Evolutionary conservation across 2,329 filamentous ascomycete genomes (phyloP).

Genomic region (Fusarium sarcochroum): DNA sequence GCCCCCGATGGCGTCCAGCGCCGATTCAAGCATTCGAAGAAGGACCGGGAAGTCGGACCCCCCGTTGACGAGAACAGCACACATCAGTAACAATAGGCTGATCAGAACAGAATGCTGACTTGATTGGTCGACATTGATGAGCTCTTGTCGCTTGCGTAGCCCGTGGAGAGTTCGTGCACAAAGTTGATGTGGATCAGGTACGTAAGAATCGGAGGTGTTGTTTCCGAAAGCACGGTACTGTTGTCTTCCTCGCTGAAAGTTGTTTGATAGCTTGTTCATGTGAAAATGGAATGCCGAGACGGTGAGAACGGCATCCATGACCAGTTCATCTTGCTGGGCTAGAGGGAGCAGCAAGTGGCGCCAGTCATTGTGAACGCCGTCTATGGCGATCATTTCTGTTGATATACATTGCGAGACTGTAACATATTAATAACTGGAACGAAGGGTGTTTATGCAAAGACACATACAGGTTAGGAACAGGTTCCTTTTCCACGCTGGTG

Average conservation of each 20-base stretch:
- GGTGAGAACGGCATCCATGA: slow-evolving; percentile 43
- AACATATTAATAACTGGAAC: background rate
- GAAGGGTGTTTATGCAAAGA: rapidly evolving
- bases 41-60: slow-evolving; percentile 47
- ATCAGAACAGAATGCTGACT: slow-evolving; percentile 42
- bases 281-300: slow-evolving; percentile 40
- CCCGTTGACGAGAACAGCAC: slow-evolving; percentile 46
- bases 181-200: slow-evolving; percentile 32
- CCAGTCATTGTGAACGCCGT: slow-evolving; percentile 47
- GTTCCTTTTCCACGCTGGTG: slow-evolving; percentile 32
- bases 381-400: slow-evolving; percentile 46
- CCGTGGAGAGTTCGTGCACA: slow-evolving; percentile 36
- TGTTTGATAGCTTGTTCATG: slow-evolving; percentile 15
- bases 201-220: background rate
- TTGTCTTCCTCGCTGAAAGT: background rate
- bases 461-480: slow-evolving; percentile 39
- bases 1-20: slow-evolving; percentile 47
- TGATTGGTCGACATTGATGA: slow-evolving; percentile 12
- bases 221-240: slow-evolving; percentile 1
- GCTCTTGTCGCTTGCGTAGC: slow-evolving; percentile 34
- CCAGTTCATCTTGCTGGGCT: slow-evolving; percentile 35
- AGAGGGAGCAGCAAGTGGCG: slow-evolving; percentile 42
- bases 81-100: slow-evolving; percentile 44
- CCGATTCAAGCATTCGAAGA: slow-evolving; percentile 47
- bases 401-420: slow-evolving; percentile 43